A percentile compares a stretch with the other conserved stretches of the same genome.
Conservation (phyloP, 805 yeast species). For the Metschnikowia shivogae region DNA sequence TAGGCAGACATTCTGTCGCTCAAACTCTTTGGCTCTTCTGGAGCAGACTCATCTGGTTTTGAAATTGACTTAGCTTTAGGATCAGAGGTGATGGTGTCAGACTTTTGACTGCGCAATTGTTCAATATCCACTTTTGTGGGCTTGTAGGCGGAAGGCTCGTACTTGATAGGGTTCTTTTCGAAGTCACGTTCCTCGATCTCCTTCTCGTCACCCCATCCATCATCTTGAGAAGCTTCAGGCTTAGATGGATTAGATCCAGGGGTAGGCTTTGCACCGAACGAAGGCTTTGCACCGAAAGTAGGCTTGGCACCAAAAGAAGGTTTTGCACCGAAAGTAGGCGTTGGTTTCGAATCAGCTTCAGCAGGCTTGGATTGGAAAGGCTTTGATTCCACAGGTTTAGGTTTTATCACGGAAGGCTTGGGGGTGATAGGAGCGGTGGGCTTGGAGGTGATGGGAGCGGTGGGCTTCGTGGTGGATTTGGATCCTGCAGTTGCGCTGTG, state of each 20-base stretch:
- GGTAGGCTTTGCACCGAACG: constrained; percentile 25
- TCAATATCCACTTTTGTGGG: constrained; percentile 62
- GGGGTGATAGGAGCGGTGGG: constrained; percentile 15
- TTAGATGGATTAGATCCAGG: constrained; percentile 23
- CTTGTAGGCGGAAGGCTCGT: constrained; percentile 58
- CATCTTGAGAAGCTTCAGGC: constrained; percentile 30
- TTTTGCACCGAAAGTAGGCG: constrained; percentile 15
- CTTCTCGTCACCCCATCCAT: constrained; percentile 71
- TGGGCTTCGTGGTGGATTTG: constrained; percentile 2
- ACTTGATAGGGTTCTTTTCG: constrained; percentile 44
- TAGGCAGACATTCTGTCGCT: constrained; percentile 43
- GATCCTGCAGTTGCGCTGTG: constrained; percentile 12
- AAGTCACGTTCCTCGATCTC: constrained; percentile 55
- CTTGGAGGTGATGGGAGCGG: constrained; percentile 14
- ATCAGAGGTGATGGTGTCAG: constrained; percentile 42
- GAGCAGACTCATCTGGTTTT: constrained; percentile 8
- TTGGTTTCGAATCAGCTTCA: constrained; percentile 8
- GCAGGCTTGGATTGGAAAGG: constrained; percentile 8
- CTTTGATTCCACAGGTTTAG: neutral
- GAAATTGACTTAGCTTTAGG: constrained; percentile 23
- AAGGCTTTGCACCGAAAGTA: constrained; percentile 15
- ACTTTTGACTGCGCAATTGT: constrained; percentile 47
- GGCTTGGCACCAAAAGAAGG: constrained; percentile 16
- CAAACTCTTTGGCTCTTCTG: constrained; percentile 43
- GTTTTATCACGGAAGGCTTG: constrained; percentile 4